Conservation (phyloP, 2,329 filamentous ascomycete genomes). For the Fusarium hostae region DNA sequence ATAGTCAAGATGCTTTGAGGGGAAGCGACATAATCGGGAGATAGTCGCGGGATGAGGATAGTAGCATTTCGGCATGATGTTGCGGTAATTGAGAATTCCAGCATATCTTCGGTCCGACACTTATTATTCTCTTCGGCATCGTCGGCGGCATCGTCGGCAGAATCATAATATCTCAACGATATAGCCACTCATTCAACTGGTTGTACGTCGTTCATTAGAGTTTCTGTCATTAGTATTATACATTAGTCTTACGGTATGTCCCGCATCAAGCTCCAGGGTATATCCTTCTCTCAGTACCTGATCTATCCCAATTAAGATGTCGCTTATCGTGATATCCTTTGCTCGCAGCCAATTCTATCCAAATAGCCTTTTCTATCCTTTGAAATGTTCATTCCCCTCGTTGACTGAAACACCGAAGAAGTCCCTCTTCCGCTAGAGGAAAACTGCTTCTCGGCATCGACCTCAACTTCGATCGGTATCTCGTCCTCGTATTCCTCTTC, state of each 20-base stretch:
- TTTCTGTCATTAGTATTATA: background rate
- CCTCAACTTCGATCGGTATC: slow-evolving; percentile 73
- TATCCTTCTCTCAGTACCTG: background rate
- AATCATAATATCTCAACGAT: background rate
- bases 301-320: background rate
- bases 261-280: background rate
- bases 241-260: background rate
- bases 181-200: background rate
- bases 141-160: background rate
- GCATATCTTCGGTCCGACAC: background rate
- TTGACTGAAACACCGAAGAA: slow-evolving; percentile 63
- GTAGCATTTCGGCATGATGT: background rate
- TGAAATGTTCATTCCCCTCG: slow-evolving; percentile 70
- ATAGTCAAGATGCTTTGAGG: background rate
- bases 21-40: background rate
- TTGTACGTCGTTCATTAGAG: background rate
- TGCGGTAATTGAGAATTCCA: background rate
- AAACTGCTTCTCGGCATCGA: slow-evolving; percentile 68
- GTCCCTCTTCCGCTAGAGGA: slow-evolving; percentile 61
- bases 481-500: slow-evolving; percentile 63
- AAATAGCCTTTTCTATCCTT: slow-evolving; percentile 82
- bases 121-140: background rate
- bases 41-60: background rate
- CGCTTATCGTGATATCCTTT: slow-evolving; percentile 60
- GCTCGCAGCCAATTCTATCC: slow-evolving; percentile 84